Evolutionary conservation across 225 moss, liverwort and hornwort species (phyloP), one percentile per base, ranked within the genome.

Genomic region (Pseudoscleropodium purum): DNA sequence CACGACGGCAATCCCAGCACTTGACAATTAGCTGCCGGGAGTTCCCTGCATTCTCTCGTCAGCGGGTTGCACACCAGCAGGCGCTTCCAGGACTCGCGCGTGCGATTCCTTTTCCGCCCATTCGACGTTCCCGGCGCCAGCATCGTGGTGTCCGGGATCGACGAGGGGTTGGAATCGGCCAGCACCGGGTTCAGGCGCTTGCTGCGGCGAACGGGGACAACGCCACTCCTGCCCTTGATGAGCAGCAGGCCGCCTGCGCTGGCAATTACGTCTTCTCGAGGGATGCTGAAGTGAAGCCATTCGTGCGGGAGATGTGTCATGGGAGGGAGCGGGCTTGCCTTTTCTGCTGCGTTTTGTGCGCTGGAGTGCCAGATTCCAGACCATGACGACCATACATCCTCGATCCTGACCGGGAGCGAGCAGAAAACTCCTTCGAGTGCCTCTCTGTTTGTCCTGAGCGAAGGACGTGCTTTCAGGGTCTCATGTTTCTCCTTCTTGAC

Each of bases 391-490:
- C 61, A 86, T 6, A n/a, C 23, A 12, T 15, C 4, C 60, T 81
- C 13, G 51, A 13, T 51, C 51, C 3, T 27, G 17, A 36, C 6
- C 27, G 18, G 39, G 34, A 81, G 60, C 16, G 27, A 18, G 11
- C 10, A 3, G 4, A 18, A n/a, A 13, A 6, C 29, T 25, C 1
- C 21, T 23, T 6, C 11, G 21, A 11, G 11, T 68, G 21, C 3
- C 6, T 12, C 21, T 37, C 11, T 12, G 6, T 6, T 0, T 12
- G 11, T 21, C 11, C 4, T 2, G 20, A 11, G 6, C 21, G 21
- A 11, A 21, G 37, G 67, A 20, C 5, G 1, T 12, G 21, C 12
- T 68, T n/a, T 12, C 12, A 2, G 6, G 37, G 37, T 68, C 21
- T 0, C 6, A 37, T 6, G 1, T 37, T 20, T 70, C 70, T 70